Conservation (phyloP, 805 yeast species). For the Zygoascus biomembranicola region DNA sequence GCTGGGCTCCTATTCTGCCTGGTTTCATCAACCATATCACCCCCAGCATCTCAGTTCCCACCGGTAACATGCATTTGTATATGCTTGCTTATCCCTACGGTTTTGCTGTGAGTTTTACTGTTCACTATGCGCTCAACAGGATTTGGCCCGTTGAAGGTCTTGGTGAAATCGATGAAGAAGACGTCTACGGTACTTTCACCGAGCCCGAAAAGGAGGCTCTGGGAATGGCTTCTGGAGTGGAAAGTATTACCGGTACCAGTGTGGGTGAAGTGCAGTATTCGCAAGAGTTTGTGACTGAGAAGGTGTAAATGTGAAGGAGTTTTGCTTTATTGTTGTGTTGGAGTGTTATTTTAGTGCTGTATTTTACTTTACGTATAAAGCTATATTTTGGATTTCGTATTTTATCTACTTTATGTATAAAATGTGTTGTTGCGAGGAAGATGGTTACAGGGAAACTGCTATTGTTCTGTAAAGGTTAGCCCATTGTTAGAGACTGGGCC, state of each 20-base stretch:
- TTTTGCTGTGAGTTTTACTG: constrained; percentile 20
- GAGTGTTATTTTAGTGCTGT: no score
- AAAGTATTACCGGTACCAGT: neutral
- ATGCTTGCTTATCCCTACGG: constrained; percentile 10
- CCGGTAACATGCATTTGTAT: constrained; percentile 44
- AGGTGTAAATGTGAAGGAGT: neutral
- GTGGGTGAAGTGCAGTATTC: neutral
- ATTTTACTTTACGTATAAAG: no score
- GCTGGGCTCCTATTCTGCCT: constrained; percentile 22
- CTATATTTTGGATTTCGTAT: no score
- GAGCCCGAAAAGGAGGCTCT: neutral
- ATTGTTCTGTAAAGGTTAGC: no score
- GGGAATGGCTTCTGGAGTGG: neutral
- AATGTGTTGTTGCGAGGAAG: no score
- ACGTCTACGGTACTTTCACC: constrained; percentile 25
- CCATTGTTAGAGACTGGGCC: no score
- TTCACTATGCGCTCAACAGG: constrained; percentile 13
- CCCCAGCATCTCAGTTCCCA: constrained; percentile 40
- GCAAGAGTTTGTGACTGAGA: neutral
- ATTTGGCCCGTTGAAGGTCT: constrained; percentile 23
- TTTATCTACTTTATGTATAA: no score
- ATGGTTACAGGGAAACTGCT: no score
- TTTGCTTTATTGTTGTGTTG: no score
- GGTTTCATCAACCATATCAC: constrained; percentile 18
- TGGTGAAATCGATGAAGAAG: constrained; percentile 28